These are phyloP conservation scores for Thielaviopsis ethacetica DNA, from an alignment of 2,329 filamentous ascomycete genomes.

Conservation along the genomic window DNA sequence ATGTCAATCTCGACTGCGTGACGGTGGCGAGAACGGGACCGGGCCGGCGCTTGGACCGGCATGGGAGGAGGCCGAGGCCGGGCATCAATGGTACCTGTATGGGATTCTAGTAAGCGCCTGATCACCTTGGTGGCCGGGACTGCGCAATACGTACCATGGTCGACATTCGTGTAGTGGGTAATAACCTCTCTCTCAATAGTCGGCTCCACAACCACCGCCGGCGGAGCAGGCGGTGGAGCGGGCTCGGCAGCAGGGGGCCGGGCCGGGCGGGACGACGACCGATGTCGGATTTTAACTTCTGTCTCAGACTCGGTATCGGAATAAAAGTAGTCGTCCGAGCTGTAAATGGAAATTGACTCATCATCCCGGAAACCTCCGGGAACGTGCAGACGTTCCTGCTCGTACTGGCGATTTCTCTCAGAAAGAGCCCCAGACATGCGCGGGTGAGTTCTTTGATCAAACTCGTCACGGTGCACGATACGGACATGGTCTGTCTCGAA, in stretches of 20 bases:
- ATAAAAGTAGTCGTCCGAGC: background rate
- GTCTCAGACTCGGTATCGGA: background rate
- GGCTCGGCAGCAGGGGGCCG: conserved; percentile 31
- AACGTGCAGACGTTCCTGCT: background rate
- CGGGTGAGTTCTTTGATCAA: background rate
- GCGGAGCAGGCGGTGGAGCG: conserved; percentile 41
- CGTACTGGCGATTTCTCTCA: background rate
- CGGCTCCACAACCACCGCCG: conserved; percentile 53
- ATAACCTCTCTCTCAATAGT: conserved; percentile 80
- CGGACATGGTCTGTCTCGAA: background rate
- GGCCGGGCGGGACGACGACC: background rate
- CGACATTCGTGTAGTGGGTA: conserved; percentile 73
- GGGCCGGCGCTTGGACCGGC: conserved; percentile 31
- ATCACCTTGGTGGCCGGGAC: background rate
- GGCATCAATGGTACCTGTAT: conserved; percentile 4
- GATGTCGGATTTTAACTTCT: background rate
- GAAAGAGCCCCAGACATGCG: background rate
- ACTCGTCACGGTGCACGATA: background rate
- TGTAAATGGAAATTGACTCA: background rate
- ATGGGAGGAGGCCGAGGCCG: conserved; percentile 32
- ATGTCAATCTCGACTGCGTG: conserved; percentile 47
- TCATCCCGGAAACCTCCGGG: background rate
- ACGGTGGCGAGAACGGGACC: conserved; percentile 27
- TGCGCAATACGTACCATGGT: conserved; percentile 49
- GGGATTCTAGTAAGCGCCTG: conserved; percentile 1